A percentile compares a stretch with the other conserved stretches of the same genome.
phyloP scores from a whole-genome alignment of 352 stramenopile genomes.

The Phytopythium litorale region DNA sequence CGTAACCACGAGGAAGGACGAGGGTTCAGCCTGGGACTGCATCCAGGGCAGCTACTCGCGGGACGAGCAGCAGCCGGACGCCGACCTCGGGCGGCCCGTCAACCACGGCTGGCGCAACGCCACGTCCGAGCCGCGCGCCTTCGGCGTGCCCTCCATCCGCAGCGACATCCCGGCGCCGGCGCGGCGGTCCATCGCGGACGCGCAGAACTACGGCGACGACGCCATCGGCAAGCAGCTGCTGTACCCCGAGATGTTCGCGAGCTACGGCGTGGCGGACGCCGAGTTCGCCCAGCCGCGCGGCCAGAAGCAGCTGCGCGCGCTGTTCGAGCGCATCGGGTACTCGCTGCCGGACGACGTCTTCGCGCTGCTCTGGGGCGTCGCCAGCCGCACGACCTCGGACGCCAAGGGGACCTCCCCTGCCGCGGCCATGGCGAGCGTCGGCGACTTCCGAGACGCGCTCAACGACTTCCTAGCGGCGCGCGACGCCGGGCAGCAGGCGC shows the following conservation, averaged over 20 bases:
- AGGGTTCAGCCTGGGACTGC: constrained; percentile 58
- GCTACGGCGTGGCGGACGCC: constrained; percentile 72
- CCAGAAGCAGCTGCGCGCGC: constrained; percentile 46
- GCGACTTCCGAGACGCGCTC: constrained; percentile 69
- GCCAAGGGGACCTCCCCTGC: constrained; percentile 34
- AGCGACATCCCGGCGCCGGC: constrained; percentile 75
- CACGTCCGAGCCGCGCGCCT: constrained; percentile 53
- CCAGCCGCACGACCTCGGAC: constrained; percentile 33
- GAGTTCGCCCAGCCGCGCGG: constrained; percentile 75
- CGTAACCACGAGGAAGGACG: constrained; percentile 38
- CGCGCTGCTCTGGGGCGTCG: constrained; percentile 64
- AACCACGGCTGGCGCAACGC: constrained; percentile 86
- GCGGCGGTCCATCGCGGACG: constrained; percentile 80
- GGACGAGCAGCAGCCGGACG: constrained; percentile 79
- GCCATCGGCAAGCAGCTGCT: constrained; percentile 72
- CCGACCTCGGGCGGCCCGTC: constrained; percentile 73
- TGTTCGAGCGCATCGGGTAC: constrained; percentile 78
- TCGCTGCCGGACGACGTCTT: constrained; percentile 55
- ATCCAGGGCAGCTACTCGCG: constrained; percentile 81
- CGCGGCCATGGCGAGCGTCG: constrained; percentile 43
- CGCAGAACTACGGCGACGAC: constrained; percentile 91
- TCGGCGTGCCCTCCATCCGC: constrained; percentile 84
- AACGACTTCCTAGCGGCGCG: constrained; percentile 64
- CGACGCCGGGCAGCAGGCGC: constrained; percentile 32
- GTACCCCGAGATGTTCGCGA: constrained; percentile 81